Percentiles rank a stretch among this genome's conserved stretches.
Evolutionary conservation across 108 stramenopile genomes (phyloP).

Genomic region (Cyclostephanos tholiformis): DNA sequence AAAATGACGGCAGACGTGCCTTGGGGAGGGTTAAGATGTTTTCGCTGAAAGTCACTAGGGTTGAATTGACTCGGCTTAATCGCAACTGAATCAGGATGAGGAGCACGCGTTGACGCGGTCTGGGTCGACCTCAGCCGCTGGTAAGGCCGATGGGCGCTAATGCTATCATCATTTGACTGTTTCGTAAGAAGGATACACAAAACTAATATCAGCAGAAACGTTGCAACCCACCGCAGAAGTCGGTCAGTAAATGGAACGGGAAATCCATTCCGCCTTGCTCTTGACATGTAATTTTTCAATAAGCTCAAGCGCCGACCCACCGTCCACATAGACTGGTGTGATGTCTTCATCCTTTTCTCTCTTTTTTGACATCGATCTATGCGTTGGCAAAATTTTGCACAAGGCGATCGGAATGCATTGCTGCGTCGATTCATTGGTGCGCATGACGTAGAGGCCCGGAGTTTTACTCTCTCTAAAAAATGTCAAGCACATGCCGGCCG

Average conservation of each 20-base stretch:
- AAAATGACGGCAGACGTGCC: constrained; percentile 32
- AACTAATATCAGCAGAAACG: constrained; percentile 1
- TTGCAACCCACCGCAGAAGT: constrained; percentile 3
- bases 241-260: neutral
- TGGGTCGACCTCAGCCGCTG: constrained; percentile 4
- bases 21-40: constrained; percentile 13
- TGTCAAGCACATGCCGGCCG: too few relatives aligned
- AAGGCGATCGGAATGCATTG: neutral
- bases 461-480: too few relatives aligned
- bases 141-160: neutral
- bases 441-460: too few relatives aligned
- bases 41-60: constrained; percentile 10
- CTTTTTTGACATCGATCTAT: neutral
- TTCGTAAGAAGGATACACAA: neutral
- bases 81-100: neutral
- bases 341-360: constrained; percentile 22
- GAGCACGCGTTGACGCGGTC: neutral
- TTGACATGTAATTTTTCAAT: neutral
- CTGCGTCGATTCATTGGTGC: constrained; percentile 3
- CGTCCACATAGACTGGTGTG: constrained; percentile 18
- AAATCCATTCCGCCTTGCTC: constrained; percentile 11
- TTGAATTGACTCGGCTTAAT: constrained; percentile 1
- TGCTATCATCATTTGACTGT: neutral
- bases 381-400: neutral
- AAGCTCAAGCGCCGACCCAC: constrained; percentile 11